Evolutionary conservation across 257 asterid genomes (phyloP), one percentile per base, ranked within the genome.

Genomic region (Solanum arcanum): DNA sequence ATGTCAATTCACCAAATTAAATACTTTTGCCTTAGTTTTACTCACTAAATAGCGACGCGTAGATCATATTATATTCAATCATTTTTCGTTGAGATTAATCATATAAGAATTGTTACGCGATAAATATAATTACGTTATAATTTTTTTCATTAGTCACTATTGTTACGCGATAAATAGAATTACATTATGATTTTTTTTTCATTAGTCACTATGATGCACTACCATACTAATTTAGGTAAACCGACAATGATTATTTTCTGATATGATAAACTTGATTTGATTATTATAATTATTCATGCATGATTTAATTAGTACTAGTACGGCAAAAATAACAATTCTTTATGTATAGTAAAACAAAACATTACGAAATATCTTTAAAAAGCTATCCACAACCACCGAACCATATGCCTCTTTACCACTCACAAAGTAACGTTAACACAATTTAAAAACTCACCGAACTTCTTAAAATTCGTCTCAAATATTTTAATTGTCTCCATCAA

Each of bases 401-500:
- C 85, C 69, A 12, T 29, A 81, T 81, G n/a, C 31, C 85, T 15
- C 44, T 81, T 81, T 47, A 49, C 69, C 42, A 49, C 62, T 29
- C 84, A 78, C 25, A 27, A 49, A 29, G 41, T 29, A 80, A 80
- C 85, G 20, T 81, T 29, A 18, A 49, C 85, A 49, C 66, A 81
- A 81, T 49, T 37, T 10, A 47, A 49, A 29, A 81, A 49, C 23
- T 42, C 87, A 84, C 80, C 78, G 31, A 66, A 66, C 41, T 31
- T 81, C 6, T 49, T 84, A 84, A 66, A 12, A 31, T 42, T 29
- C 11, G n/a, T 42, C 46, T 84, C 15, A 41, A 84, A 84, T 84
- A 84, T 84, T 84, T 49, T 70, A 84, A 29, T 39, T 66, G 87
- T 84, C 87, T 84, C 81, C 44, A 27, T 84, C 87, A 64, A 84